These are phyloP conservation scores for Globisporangium camurandrum DNA, from an alignment of 352 stramenopile genomes.

Conservation along the genomic window DNA sequence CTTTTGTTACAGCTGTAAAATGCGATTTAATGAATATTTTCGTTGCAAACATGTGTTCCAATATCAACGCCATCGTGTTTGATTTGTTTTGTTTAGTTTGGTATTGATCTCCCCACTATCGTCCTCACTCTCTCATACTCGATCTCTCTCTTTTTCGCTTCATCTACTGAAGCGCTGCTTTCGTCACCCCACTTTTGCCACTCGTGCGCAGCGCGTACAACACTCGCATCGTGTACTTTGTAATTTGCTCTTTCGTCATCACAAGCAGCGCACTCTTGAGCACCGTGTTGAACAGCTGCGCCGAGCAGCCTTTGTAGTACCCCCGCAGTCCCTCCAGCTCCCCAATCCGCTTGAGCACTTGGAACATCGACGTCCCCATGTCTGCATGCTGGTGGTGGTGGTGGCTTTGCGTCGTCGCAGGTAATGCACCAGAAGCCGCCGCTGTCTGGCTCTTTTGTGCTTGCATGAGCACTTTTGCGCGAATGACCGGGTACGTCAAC, in stretches of 20 bases:
- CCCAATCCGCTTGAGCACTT: constrained; percentile 62
- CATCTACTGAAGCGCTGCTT: too few species aligned
- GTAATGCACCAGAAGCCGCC: too few species aligned
- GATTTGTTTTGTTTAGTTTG: too few species aligned
- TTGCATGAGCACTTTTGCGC: constrained; percentile 85
- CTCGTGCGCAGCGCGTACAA: constrained; percentile 55
- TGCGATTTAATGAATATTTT: too few species aligned
- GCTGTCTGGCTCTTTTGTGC: constrained; percentile 55
- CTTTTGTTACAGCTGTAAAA: too few species aligned
- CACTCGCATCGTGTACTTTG: constrained; percentile 63
- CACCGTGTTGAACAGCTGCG: constrained; percentile 78
- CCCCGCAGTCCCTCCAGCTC: constrained; percentile 43
- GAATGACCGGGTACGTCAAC: constrained; percentile 86
- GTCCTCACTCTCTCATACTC: too few species aligned
- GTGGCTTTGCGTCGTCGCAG: constrained; percentile 8
- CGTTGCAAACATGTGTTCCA: too few species aligned
- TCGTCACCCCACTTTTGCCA: constrained; percentile 6
- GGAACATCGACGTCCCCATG: constrained; percentile 52
- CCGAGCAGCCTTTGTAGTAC: constrained; percentile 74
- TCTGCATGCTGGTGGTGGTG: constrained; percentile 35
- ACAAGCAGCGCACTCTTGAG: constrained; percentile 76
- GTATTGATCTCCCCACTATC: too few species aligned
- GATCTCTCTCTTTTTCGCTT: too few species aligned
- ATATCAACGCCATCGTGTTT: too few species aligned
- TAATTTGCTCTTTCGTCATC: constrained; percentile 84